phyloP scores from a whole-genome alignment of 2,329 filamentous ascomycete genomes.

The Fusarium falciforme region DNA sequence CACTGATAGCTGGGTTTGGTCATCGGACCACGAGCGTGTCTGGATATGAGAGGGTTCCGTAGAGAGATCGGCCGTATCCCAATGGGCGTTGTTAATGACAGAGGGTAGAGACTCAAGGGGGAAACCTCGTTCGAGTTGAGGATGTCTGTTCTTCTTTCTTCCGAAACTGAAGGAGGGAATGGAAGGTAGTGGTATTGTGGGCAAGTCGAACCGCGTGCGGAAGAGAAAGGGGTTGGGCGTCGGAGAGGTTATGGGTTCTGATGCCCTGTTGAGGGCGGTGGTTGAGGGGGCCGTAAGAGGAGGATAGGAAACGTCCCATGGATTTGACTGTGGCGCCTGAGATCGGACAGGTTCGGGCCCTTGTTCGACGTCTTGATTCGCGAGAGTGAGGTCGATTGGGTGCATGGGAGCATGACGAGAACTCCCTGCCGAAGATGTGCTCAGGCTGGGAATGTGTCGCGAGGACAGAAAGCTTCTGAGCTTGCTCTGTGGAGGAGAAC shows the following conservation, averaged over 20 bases:
- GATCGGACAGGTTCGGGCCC: not conserved
- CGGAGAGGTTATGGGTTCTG: conserved; percentile 20
- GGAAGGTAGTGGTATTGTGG: conserved; percentile 32
- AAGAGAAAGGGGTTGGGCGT: conserved; percentile 50
- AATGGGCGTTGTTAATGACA: conserved; percentile 11
- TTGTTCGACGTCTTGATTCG: conserved; percentile 20
- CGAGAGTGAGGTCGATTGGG: not conserved
- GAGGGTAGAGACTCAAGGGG: conserved; percentile 31
- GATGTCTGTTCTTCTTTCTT: conserved; percentile 15
- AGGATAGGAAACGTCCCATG: conserved; percentile 2
- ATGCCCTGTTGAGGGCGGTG: not conserved
- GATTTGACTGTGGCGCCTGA: not conserved
- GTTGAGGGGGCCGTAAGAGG: not conserved
- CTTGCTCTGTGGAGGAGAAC: conserved; percentile 35
- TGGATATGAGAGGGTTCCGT: conserved; percentile 30
- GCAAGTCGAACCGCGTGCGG: conserved; percentile 47
- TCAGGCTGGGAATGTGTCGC: conserved; percentile 26
- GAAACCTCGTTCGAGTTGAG: conserved; percentile 3
- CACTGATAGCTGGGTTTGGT: conserved; percentile 9
- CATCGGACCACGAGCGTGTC: conserved; percentile 46
- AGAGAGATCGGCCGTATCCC: conserved; percentile 13
- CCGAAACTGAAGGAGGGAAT: conserved; percentile 32
- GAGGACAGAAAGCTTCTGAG: conserved; percentile 36
- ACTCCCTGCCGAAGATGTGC: conserved; percentile 25
- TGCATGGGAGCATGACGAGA: conserved; percentile 9